Conservation (phyloP, 2,329 filamentous ascomycete genomes). For the Curvularia eragrostidis region DNA sequence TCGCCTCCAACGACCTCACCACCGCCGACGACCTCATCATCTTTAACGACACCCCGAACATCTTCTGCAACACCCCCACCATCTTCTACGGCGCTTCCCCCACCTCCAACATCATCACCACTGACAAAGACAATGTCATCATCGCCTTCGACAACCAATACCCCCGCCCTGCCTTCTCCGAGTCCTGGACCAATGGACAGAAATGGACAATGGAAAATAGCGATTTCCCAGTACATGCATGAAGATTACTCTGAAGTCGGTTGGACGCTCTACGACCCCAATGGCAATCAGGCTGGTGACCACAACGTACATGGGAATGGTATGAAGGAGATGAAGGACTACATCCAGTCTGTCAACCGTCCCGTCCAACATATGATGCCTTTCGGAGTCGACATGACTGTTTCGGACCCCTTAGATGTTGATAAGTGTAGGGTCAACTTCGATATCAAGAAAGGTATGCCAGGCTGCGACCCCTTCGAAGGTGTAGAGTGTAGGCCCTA, state of each 20-base stretch:
- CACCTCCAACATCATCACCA: too few relatives aligned
- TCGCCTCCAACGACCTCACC: too few relatives aligned
- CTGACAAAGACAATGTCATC: too few relatives aligned
- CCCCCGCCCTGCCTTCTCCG: neutral
- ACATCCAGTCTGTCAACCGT: constrained; percentile 16
- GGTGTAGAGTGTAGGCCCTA: constrained; percentile 10
- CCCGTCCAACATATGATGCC: constrained; percentile 15
- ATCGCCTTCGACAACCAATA: neutral
- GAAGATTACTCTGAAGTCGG: constrained; percentile 12
- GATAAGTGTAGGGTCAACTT: constrained; percentile 14
- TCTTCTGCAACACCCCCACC: too few relatives aligned
- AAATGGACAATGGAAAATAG: constrained; percentile 21
- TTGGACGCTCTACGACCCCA: constrained; percentile 27
- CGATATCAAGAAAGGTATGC: constrained; percentile 12
- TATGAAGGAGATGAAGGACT: neutral
- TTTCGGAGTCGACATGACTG: constrained; percentile 11
- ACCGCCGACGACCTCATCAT: too few relatives aligned
- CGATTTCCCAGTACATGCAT: constrained; percentile 22
- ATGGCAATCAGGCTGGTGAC: constrained; percentile 18
- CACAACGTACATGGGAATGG: neutral
- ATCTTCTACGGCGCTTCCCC: too few relatives aligned
- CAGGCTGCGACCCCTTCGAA: constrained; percentile 3
- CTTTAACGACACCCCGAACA: too few relatives aligned
- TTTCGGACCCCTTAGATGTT: neutral
- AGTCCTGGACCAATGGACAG: constrained; percentile 14